phyloP scores from a whole-genome alignment of 2,329 filamentous ascomycete species.

The Fusarium sterilihyphosum region DNA sequence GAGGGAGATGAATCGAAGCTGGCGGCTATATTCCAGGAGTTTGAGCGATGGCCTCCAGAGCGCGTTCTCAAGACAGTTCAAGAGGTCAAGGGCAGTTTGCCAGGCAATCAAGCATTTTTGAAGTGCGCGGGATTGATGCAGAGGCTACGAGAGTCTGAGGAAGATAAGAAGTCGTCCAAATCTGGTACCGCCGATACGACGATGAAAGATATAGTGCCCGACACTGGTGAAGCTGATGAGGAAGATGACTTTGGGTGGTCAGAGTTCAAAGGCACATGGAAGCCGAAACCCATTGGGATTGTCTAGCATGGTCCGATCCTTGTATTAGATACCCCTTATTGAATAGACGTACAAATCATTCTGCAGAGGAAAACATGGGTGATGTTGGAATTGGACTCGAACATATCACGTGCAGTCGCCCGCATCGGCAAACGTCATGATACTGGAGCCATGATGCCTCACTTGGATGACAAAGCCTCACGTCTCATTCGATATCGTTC shows the following conservation, averaged over 20 bases:
- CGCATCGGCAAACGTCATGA: conserved; percentile 38
- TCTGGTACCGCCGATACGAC: conserved; percentile 6
- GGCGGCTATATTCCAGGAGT: conserved; percentile 41
- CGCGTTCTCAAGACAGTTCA: conserved; percentile 51
- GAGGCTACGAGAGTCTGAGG: conserved; percentile 45
- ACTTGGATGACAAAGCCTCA: conserved; percentile 41
- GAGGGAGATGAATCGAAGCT: conserved; percentile 46
- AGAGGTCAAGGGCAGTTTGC: conserved; percentile 52
- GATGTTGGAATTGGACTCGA: background rate
- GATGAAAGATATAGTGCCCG: conserved; percentile 16
- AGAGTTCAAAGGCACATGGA: conserved; percentile 63
- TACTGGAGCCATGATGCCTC: conserved; percentile 29
- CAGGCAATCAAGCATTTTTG: conserved; percentile 56
- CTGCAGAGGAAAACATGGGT: background rate
- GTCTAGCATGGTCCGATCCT: conserved; percentile 47
- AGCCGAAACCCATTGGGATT: conserved; percentile 67
- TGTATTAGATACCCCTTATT: conserved; percentile 24
- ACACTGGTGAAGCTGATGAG: conserved; percentile 37
- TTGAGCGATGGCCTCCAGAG: conserved; percentile 51
- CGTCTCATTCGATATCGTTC: conserved; percentile 33
- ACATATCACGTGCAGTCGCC: conserved; percentile 36
- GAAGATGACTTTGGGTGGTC: conserved; percentile 55
- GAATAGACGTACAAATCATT: background rate
- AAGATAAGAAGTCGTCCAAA: conserved; percentile 17
- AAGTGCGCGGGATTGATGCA: conserved; percentile 57